Conservation (phyloP, 2,329 filamentous ascomycete genomes). For the Parastagonospora nodorum region DNA sequence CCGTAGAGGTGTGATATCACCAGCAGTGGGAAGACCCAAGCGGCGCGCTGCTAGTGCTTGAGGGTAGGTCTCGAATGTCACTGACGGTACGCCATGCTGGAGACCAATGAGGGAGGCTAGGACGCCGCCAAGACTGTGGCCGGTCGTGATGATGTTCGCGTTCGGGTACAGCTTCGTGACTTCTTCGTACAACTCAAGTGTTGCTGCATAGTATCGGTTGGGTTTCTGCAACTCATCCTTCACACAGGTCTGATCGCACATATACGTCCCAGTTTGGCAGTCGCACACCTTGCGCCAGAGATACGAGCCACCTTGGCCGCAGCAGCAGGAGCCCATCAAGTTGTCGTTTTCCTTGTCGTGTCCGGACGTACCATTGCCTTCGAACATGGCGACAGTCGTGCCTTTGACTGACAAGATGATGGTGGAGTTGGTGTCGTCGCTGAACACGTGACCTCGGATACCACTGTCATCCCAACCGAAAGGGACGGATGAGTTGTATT, state of each 20-base stretch:
- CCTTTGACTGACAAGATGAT: slow-evolving; percentile 43
- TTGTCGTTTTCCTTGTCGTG: slow-evolving; percentile 47
- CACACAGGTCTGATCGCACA: slow-evolving; percentile 42
- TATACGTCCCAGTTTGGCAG: slow-evolving; percentile 42
- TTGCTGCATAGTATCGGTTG: slow-evolving; percentile 40
- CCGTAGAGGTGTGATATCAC: slow-evolving; percentile 35
- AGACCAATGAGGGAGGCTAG: slow-evolving; percentile 42
- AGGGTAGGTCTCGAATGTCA: slow-evolving; percentile 44
- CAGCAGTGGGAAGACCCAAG: slow-evolving; percentile 36
- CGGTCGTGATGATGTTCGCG: slow-evolving; percentile 41
- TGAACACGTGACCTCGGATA: slow-evolving; percentile 44
- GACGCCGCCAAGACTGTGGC: slow-evolving; percentile 43
- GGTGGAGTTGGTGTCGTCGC: slow-evolving; percentile 39
- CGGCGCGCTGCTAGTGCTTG: slow-evolving; percentile 43
- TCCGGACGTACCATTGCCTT: slow-evolving; percentile 42
- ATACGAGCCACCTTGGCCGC: slow-evolving; percentile 42
- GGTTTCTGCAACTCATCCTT: slow-evolving; percentile 37
- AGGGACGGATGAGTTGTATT: slow-evolving; percentile 37
- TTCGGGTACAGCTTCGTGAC: slow-evolving; percentile 40
- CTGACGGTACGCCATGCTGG: slow-evolving; percentile 37
- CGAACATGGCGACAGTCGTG: slow-evolving; percentile 43
- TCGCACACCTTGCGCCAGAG: slow-evolving; percentile 44
- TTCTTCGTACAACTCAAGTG: slow-evolving; percentile 40
- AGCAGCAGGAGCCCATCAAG: slow-evolving; percentile 43
- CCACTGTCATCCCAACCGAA: slow-evolving; percentile 46